Percentiles rank a stretch among this genome's conserved stretches.
Conservation (phyloP, 371 early-diverging fungal species). For the Haplosporangium sp. region DNA sequence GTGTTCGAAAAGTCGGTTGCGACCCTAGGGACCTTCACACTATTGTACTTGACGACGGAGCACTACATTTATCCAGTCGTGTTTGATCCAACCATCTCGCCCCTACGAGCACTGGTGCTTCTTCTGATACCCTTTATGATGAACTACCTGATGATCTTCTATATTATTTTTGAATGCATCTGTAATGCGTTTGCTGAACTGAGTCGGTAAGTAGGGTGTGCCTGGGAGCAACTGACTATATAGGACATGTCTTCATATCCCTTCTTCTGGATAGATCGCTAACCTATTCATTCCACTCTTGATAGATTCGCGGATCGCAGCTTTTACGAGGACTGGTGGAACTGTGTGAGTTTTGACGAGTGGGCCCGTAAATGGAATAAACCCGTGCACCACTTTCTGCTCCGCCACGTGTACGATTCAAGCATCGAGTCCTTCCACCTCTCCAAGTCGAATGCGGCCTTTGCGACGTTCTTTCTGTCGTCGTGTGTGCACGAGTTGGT, state of each 20-base stretch:
- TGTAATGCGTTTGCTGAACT: slow-evolving; percentile 97
- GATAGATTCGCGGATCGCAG: slow-evolving; percentile 93
- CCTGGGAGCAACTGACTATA: too few relatives aligned
- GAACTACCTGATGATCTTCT: slow-evolving; percentile 91
- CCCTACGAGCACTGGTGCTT: slow-evolving; percentile 69
- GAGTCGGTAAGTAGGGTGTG: slow-evolving; percentile 66
- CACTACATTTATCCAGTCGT: slow-evolving; percentile 86
- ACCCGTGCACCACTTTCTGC: slow-evolving; percentile 95
- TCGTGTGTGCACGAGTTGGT: slow-evolving; percentile 93
- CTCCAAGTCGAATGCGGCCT: slow-evolving; percentile 78
- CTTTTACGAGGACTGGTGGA: slow-evolving; percentile 99
- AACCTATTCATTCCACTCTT: not conserved
- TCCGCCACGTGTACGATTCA: slow-evolving; percentile 92
- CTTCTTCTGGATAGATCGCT: not conserved
- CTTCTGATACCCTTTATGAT: slow-evolving; percentile 90
- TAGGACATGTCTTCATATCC: not conserved
- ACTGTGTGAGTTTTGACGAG: slow-evolving; percentile 91
- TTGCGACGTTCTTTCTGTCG: slow-evolving; percentile 89
- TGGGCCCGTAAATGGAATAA: slow-evolving; percentile 99
- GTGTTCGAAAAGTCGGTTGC: slow-evolving; percentile 87
- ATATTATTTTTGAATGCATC: slow-evolving; percentile 96
- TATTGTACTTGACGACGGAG: slow-evolving; percentile 88
- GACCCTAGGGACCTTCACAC: slow-evolving; percentile 81
- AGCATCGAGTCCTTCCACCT: slow-evolving; percentile 81
- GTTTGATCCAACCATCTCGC: slow-evolving; percentile 70